phyloP scores from a whole-genome alignment of 2,329 filamentous ascomycete species.

The Hypoxylon sp. region DNA sequence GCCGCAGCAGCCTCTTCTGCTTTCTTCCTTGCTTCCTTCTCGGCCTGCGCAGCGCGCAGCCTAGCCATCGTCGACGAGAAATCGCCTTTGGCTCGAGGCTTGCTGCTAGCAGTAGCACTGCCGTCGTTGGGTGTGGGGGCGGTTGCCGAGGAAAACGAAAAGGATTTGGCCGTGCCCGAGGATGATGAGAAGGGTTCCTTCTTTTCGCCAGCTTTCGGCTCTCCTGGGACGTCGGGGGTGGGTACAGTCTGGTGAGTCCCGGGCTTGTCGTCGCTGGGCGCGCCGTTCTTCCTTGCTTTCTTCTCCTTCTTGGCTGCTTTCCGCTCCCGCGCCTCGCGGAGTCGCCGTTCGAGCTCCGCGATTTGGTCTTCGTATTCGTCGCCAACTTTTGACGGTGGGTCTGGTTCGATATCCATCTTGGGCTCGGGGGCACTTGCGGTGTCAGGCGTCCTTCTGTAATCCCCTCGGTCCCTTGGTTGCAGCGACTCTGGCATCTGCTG shows the following conservation, averaged over 20 bases:
- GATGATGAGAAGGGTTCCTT: slow-evolving; percentile 41
- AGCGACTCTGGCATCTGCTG: slow-evolving; percentile 10
- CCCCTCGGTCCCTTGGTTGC: neutral
- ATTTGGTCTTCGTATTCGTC: slow-evolving; percentile 57
- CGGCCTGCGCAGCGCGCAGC: slow-evolving; percentile 68
- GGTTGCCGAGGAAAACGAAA: slow-evolving; percentile 35
- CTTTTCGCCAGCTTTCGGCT: slow-evolving; percentile 56
- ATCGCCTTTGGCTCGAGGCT: slow-evolving; percentile 48
- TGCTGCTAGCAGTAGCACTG: slow-evolving; percentile 18
- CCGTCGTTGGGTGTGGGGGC: slow-evolving; percentile 1
- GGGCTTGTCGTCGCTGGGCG: slow-evolving; percentile 16
- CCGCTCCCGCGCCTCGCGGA: slow-evolving; percentile 53
- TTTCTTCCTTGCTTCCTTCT: slow-evolving; percentile 64
- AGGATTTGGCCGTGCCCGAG: slow-evolving; percentile 22
- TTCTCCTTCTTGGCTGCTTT: slow-evolving; percentile 58
- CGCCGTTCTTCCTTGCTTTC: slow-evolving; percentile 46
- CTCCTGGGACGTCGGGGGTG: slow-evolving; percentile 40
- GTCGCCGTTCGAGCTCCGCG: slow-evolving; percentile 58
- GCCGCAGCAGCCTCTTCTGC: slow-evolving; percentile 55
- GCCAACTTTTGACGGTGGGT: slow-evolving; percentile 40
- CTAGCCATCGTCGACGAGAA: slow-evolving; percentile 64
- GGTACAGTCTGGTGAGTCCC: slow-evolving; percentile 35
- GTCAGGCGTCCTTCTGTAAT: slow-evolving; percentile 52
- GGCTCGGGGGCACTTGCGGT: slow-evolving; percentile 9
- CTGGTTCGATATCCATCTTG: slow-evolving; percentile 32